These are phyloP conservation scores for Candida labiduridarum DNA, from an alignment of 1,139 yeast genomes.

Conservation along the genomic window DNA sequence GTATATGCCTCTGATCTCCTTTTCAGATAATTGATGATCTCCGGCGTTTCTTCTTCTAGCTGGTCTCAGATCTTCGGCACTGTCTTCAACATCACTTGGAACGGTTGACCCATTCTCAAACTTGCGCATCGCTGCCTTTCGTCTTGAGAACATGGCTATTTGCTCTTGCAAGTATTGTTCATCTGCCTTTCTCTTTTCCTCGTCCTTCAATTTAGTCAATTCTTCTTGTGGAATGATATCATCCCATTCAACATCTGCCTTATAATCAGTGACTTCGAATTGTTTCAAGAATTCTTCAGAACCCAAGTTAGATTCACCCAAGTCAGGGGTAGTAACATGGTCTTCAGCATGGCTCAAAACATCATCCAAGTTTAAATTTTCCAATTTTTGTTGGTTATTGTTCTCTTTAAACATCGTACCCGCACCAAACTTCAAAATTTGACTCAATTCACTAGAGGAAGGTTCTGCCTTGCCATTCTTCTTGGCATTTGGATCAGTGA, in stretches of 20 bases:
- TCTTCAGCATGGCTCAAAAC: slow-evolving; percentile 97
- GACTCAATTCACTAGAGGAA: slow-evolving; percentile 80
- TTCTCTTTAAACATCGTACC: slow-evolving; percentile 95
- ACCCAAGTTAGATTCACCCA: slow-evolving; percentile 95
- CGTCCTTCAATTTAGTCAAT: slow-evolving; percentile 82
- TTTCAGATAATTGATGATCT: slow-evolving; percentile 70
- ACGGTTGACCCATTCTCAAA: slow-evolving; percentile 44
- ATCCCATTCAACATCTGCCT: slow-evolving; percentile 99
- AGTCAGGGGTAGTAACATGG: slow-evolving; percentile 92
- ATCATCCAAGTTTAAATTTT: slow-evolving; percentile 93
- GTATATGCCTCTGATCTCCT: slow-evolving; percentile 86
- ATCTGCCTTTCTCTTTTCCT: slow-evolving; percentile 83
- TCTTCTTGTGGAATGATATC: slow-evolving; percentile 98
- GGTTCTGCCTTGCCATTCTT: slow-evolving; percentile 63
- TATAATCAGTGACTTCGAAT: slow-evolving; percentile 97
- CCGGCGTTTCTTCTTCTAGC: slow-evolving; percentile 38
- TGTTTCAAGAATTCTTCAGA: slow-evolving; percentile 97
- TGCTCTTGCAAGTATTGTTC: slow-evolving; percentile 88
- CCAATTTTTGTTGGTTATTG: slow-evolving; percentile 92
- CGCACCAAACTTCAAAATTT: slow-evolving; percentile 96
- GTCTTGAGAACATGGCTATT: slow-evolving; percentile 80
- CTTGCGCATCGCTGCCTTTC: slow-evolving; percentile 72
- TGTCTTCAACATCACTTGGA: slow-evolving; percentile 21
- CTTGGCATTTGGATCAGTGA: slow-evolving; percentile 66
- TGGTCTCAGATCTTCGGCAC: slow-evolving; percentile 23